Percentiles rank a stretch among this genome's conserved stretches.
These are phyloP conservation scores for Stemphylium vesicarium DNA, from an alignment of 2,329 filamentous ascomycete genomes.

Conservation along the genomic window DNA sequence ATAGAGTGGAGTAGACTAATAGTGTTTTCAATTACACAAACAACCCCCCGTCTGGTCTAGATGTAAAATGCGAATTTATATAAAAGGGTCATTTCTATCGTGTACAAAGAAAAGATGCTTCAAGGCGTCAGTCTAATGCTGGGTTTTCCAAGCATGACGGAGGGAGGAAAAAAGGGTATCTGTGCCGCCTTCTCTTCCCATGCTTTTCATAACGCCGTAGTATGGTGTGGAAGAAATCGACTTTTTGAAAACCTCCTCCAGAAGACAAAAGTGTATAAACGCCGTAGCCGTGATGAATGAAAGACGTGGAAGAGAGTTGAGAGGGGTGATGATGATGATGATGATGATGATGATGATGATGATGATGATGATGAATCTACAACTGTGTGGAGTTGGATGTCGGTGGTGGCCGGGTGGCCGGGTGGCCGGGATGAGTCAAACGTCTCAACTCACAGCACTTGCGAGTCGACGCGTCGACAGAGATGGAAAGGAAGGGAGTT, in stretches of 20 bases:
- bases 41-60: too few species aligned
- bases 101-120: neutral
- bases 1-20: too few species aligned
- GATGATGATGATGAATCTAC: neutral
- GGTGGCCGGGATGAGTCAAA: neutral
- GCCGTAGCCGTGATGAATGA: neutral
- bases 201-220: conserved; percentile 17
- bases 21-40: too few species aligned
- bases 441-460: conserved; percentile 5
- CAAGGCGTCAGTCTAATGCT: conserved; percentile 2
- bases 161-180: conserved; percentile 12
- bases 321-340: neutral
- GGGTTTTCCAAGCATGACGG: conserved; percentile 5
- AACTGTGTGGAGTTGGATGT: neutral
- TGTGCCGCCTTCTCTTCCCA: conserved; percentile 11
- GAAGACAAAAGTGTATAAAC: neutral
- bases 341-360: too few species aligned
- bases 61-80: neutral
- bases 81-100: conserved; percentile 10
- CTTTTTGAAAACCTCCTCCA: neutral
- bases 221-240: neutral
- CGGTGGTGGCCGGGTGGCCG: neutral
- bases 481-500: neutral
- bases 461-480: neutral
- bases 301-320: conserved; percentile 4